Conservation (phyloP, 805 yeast species). For the Saccharomycopsis sp. region DNA sequence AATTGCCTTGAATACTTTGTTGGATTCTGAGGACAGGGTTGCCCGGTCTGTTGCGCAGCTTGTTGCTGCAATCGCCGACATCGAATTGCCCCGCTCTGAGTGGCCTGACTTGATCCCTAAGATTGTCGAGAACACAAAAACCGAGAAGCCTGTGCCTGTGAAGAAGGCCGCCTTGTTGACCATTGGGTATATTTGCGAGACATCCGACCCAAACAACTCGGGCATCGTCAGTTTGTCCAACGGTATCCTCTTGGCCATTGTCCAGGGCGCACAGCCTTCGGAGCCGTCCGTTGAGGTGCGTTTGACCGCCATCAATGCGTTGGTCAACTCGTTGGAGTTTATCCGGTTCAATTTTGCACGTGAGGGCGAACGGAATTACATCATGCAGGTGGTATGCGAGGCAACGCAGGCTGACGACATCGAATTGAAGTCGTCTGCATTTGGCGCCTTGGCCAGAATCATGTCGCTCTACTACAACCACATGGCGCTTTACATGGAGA, state of each 20-base stretch:
- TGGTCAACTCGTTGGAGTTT: constrained; percentile 85
- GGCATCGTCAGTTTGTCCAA: constrained; percentile 78
- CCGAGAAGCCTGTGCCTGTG: constrained; percentile 68
- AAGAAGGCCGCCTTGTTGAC: constrained; percentile 84
- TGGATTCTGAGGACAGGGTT: constrained; percentile 65
- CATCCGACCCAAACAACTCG: constrained; percentile 76
- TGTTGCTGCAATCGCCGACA: constrained; percentile 94
- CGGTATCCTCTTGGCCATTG: constrained; percentile 90
- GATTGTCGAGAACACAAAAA: constrained; percentile 79
- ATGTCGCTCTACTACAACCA: constrained; percentile 82
- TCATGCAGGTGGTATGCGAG: constrained; percentile 98
- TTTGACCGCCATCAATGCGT: constrained; percentile 84
- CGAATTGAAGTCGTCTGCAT: constrained; percentile 88
- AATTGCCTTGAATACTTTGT: constrained; percentile 54
- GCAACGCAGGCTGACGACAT: constrained; percentile 86
- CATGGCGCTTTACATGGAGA: constrained; percentile 96
- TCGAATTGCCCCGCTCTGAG: constrained; percentile 79
- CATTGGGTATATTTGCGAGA: constrained; percentile 94
- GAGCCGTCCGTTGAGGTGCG: constrained; percentile 75
- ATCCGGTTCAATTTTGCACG: constrained; percentile 81
- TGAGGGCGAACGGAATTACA: constrained; percentile 92
- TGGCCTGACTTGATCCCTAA: constrained; percentile 85
- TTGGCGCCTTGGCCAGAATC: constrained; percentile 89
- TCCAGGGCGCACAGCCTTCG: constrained; percentile 86
- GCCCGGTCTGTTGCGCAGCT: constrained; percentile 88